Percentiles rank a stretch among this genome's conserved stretches.
Evolutionary conservation across 2,329 filamentous ascomycete genomes (phyloP).

Genomic region (Aspergillus sp.): DNA sequence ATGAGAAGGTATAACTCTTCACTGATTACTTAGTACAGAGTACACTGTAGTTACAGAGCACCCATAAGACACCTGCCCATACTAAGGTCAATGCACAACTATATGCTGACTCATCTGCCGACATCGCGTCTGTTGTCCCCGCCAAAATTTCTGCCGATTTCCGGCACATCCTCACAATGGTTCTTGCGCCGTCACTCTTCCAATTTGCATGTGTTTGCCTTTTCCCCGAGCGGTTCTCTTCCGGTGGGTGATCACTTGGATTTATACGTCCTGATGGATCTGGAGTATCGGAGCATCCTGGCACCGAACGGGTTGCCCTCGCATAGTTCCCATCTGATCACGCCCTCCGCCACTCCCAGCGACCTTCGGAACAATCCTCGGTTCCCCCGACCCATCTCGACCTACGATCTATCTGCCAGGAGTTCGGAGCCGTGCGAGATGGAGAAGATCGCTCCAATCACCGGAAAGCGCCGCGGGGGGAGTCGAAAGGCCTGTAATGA

Average conservation of each 20-base stretch:
- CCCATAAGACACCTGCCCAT: no score
- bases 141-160: slow-evolving; percentile 37
- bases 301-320: slow-evolving; percentile 33
- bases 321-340: slow-evolving; percentile 25
- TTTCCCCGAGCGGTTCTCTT: slow-evolving; percentile 26
- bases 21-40: no score
- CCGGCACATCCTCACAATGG: slow-evolving; percentile 29
- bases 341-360: slow-evolving; percentile 26
- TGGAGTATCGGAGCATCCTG: slow-evolving; percentile 34
- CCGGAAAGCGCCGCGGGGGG: slow-evolving; percentile 45
- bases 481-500: slow-evolving; percentile 61
- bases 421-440: slow-evolving; percentile 36
- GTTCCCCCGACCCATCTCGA: slow-evolving; percentile 30
- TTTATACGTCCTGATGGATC: slow-evolving; percentile 32
- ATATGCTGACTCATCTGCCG: slow-evolving; percentile 16
- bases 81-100: background rate
- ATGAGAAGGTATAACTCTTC: no score
- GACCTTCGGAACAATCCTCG: slow-evolving; percentile 36
- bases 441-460: slow-evolving; percentile 44
- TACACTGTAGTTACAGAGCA: no score
- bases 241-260: slow-evolving; percentile 19
- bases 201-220: slow-evolving; percentile 21
- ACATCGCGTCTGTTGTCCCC: slow-evolving; percentile 20
- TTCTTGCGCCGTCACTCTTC: slow-evolving; percentile 20
- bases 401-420: slow-evolving; percentile 29